Evolutionary conservation across 2,329 filamentous ascomycete genomes (phyloP), one percentile per base, ranked within the genome.

Genomic region (Hymenoscyphus linearis): DNA sequence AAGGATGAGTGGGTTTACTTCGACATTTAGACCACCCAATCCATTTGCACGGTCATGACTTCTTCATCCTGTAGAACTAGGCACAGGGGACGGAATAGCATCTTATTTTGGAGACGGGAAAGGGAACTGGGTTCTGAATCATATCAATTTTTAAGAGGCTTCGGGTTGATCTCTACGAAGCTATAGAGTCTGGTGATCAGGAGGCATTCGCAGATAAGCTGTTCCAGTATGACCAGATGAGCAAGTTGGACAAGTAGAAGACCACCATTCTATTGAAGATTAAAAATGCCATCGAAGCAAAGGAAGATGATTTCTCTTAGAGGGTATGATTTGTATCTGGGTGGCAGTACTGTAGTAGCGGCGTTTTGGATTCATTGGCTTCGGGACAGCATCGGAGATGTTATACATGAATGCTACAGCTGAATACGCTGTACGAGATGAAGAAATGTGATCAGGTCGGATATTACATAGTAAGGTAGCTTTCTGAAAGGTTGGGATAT

Each of bases 171-270:
- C 79, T 98, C 40, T 79, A 85, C 36, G 86, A 88, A 62, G 85
- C 90, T 3, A 82, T 96, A 61, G 87, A 95, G 72, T 82, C 85
- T 35, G 87, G 87, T 60, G 90, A 96, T 70, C 87, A 89, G 74
- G 91, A 96, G 70, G 80, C 82, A 64, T 98, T 96, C 71, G 85
- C 88, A 25, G 91, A 96, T 72, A 92, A 93, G 74, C 77, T 95
- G 65, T 96, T 89, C 80, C 87, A 93, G 74, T 98, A 85, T 73
- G 92, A 97, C 74, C 90, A 96, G 78, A 82, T 96, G 78, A 95
- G 87, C 78, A 95, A 95, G 80, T 78, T 98, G 71, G 93, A 97
- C 74, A 95, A 93, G 79, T 98, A 93, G 93, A 96, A 97, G 88
- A 96, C 90, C 57, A 90, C 88, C 35, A 79, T 96, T 61, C 76